Percentiles rank a stretch among this genome's conserved stretches.
phyloP scores from a whole-genome alignment of 2,329 filamentous ascomycete genomes.

The Xylaria arbuscula region DNA sequence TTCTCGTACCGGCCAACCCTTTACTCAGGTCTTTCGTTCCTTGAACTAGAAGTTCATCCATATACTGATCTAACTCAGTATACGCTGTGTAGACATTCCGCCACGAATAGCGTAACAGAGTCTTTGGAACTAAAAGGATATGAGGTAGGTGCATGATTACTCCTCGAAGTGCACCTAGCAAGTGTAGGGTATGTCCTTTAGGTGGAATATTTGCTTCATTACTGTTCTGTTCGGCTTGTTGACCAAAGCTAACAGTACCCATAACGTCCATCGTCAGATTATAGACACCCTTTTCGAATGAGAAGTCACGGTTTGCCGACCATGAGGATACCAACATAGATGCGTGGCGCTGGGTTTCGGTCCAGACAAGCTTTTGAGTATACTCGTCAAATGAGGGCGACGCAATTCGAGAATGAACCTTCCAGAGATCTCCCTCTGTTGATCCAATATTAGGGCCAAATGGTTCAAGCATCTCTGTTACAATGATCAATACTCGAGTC shows the following conservation, averaged over 20 bases:
- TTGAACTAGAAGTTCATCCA: conserved; percentile 16
- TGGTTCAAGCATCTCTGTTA: conserved; percentile 24
- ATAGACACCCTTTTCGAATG: conserved; percentile 14
- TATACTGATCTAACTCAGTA: conserved; percentile 6
- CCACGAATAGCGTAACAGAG: conserved; percentile 3
- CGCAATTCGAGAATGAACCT: conserved; percentile 19
- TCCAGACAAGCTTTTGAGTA: conserved; percentile 25
- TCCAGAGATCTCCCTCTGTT: conserved; percentile 24
- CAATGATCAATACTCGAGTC: neutral
- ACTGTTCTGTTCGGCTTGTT: neutral
- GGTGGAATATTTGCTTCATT: neutral
- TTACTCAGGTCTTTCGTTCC: conserved; percentile 2
- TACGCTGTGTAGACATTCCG: conserved; percentile 5
- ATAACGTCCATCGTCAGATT: conserved; percentile 18
- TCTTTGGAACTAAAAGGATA: conserved; percentile 23
- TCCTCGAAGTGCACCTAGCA: conserved; percentile 10
- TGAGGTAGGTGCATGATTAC: conserved; percentile 16
- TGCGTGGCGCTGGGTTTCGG: conserved; percentile 14
- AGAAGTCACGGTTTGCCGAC: neutral
- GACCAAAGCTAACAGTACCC: conserved; percentile 13
- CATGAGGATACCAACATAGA: neutral
- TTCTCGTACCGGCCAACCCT: neutral
- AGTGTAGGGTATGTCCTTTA: neutral
- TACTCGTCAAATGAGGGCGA: conserved; percentile 23
- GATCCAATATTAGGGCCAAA: conserved; percentile 25